phyloP scores from a whole-genome alignment of 2,329 filamentous ascomycete genomes.

The Cladosporium sp. region DNA sequence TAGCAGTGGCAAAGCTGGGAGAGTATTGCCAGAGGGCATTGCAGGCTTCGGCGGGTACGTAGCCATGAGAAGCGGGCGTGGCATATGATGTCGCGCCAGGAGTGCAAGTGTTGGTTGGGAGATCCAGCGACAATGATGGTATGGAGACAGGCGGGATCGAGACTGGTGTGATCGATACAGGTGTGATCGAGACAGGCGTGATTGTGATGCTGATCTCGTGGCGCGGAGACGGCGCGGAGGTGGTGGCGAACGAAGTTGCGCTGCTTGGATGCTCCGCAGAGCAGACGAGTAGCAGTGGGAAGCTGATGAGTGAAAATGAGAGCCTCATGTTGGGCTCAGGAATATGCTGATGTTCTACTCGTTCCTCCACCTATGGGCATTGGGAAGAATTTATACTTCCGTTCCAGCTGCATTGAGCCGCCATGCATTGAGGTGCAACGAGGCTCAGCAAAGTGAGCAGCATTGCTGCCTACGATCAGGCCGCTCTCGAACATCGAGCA shows the following conservation, averaged over 20 bases:
- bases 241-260: background rate
- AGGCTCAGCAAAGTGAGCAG: background rate
- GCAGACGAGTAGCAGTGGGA: background rate
- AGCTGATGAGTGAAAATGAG: background rate
- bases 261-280: background rate
- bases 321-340: background rate
- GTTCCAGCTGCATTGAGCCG: background rate
- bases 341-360: background rate
- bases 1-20: slow-evolving; percentile 9
- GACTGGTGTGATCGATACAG: background rate
- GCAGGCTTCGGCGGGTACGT: slow-evolving; percentile 44
- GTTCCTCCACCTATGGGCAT: background rate
- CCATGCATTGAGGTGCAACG: background rate
- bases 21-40: slow-evolving; percentile 38
- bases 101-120: background rate
- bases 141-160: background rate
- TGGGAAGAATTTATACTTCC: background rate
- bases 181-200: background rate
- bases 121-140: background rate
- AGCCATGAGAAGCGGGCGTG: background rate
- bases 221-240: background rate
- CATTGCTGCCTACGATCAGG: background rate
- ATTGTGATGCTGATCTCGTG: background rate
- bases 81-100: background rate
- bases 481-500: background rate